Percentiles rank a stretch among this genome's conserved stretches.
Conservation (phyloP, 768 basidiomycete species). For the Boletales sp. region DNA sequence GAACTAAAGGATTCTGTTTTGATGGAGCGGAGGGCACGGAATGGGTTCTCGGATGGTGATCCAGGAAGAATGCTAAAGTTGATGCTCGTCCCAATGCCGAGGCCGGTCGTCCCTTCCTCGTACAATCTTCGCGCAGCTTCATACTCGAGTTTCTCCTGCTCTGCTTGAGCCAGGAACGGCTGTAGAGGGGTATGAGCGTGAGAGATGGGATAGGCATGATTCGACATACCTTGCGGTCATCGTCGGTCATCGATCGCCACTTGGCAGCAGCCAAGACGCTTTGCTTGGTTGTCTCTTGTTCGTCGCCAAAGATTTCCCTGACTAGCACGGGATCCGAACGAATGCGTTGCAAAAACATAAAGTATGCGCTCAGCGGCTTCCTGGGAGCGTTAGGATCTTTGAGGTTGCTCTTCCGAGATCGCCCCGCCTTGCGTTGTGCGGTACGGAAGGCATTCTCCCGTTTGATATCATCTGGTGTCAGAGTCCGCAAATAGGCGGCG, state of each 20-base stretch:
- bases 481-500: constrained; percentile 77
- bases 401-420: constrained; percentile 89
- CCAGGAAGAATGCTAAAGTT: constrained; percentile 79
- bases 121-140: constrained; percentile 82
- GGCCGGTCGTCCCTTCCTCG: constrained; percentile 73
- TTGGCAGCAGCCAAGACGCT: constrained; percentile 89
- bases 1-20: constrained; percentile 60
- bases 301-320: constrained; percentile 78
- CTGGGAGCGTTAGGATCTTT: constrained; percentile 97
- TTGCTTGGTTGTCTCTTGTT: constrained; percentile 92
- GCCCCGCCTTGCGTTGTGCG: constrained; percentile 89
- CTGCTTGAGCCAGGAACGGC: constrained; percentile 92
- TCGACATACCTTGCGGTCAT: constrained; percentile 77
- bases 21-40: constrained; percentile 42
- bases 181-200: constrained; percentile 31
- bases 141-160: constrained; percentile 94
- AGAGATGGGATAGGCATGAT: background rate
- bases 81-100: constrained; percentile 66
- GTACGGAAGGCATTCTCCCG: constrained; percentile 90
- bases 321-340: constrained; percentile 75
- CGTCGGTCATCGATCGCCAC: constrained; percentile 92
- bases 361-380: constrained; percentile 92
- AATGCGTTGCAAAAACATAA: constrained; percentile 92
- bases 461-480: constrained; percentile 93
- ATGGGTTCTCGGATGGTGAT: constrained; percentile 49